Evolutionary conservation across 371 early-diverging fungal species (phyloP), one percentile per base, ranked within the genome.

Genomic region (Mortierella sp.): DNA sequence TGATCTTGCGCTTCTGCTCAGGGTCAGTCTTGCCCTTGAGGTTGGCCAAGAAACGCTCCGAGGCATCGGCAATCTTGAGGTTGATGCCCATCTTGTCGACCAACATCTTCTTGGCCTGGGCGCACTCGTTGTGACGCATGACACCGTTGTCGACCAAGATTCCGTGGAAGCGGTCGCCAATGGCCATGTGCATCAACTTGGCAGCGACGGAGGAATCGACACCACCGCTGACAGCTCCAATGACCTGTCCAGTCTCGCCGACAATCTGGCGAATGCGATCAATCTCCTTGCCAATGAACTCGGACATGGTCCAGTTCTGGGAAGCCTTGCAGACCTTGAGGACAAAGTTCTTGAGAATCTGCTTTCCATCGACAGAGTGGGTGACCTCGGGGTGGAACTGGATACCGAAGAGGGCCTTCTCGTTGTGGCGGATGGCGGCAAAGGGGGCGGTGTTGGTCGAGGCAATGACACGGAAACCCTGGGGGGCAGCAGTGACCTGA

Each of bases 371-470:
- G n/a, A 93, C 91, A 74, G 98, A 97, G 92, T 99, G 99, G 46
- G 98, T 97, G 70, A 99, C 97, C 89, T 99, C 99, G 69, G 99
- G 99, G 89, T 99, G 99, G 95, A 98, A 97, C 91, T 99, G 99
- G 75, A 98, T 95, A 71, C 98, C 99, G 87, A 93, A 99, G 82
- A 97, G 92, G 11, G 91, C 91, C 85, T 94, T 94, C 75, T 92
- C 91, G 69, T 90, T 90, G 81, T 96, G 95, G 73, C 93, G 95
- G 72, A 98, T 94, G 51, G 98, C 99, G 54, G 98, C 96, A 77
- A 93, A 97, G 69, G 95, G 97, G 67, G 98, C 95, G 53, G 97
- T 97, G 77, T 89, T 84, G 76, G 99, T 98, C 75, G 91, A 89
- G 73, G 97, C 98, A 83, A 97, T 94, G 54, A 95, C 92, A 50